Evolutionary conservation across 441 rosid species (phyloP).

Genomic region (Adansonia madagascariensis): DNA sequence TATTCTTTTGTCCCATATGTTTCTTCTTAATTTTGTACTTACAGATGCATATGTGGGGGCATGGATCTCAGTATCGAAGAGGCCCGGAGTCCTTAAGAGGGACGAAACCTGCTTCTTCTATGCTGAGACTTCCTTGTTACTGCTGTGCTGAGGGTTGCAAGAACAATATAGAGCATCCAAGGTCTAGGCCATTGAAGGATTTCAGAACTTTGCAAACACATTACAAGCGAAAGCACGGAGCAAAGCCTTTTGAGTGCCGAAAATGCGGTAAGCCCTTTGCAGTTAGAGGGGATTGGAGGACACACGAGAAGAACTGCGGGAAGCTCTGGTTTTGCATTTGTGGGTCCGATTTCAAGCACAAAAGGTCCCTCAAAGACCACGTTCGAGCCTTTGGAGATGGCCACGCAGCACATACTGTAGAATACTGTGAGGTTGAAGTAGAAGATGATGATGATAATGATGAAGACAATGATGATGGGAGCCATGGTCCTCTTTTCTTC

Average conservation of each 20-base stretch:
- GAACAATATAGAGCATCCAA: slow-evolving; percentile 84
- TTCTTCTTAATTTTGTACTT: slow-evolving; percentile 12
- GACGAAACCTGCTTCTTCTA: slow-evolving; percentile 62
- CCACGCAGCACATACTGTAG: slow-evolving; percentile 67
- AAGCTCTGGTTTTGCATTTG: slow-evolving; percentile 86
- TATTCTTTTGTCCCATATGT: slow-evolving; percentile 11
- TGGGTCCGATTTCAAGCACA: slow-evolving; percentile 91
- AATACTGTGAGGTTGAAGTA: slow-evolving; percentile 42
- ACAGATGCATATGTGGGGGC: slow-evolving; percentile 98
- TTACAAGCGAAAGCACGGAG: slow-evolving; percentile 82
- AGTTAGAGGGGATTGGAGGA: slow-evolving; percentile 91
- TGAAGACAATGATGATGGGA: slow-evolving; percentile 34
- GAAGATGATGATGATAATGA: slow-evolving; percentile 42
- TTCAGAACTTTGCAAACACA: slow-evolving; percentile 92
- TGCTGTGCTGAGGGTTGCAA: slow-evolving; percentile 87
- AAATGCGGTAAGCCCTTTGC: slow-evolving; percentile 84
- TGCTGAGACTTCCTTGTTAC: slow-evolving; percentile 79
- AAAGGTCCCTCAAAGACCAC: slow-evolving; percentile 88
- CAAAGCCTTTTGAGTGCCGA: slow-evolving; percentile 75
- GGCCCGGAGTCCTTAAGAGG: slow-evolving; percentile 86
- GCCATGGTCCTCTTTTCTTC: slow-evolving; percentile 29
- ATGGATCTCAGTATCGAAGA: slow-evolving; percentile 83
- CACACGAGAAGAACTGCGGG: slow-evolving; percentile 94
- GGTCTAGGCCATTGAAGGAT: slow-evolving; percentile 85
- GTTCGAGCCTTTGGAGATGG: slow-evolving; percentile 79